Evolutionary conservation across 352 stramenopile genomes (phyloP), one percentile per base, ranked within the genome.

Genomic region (Phytophthora colocasiae): DNA sequence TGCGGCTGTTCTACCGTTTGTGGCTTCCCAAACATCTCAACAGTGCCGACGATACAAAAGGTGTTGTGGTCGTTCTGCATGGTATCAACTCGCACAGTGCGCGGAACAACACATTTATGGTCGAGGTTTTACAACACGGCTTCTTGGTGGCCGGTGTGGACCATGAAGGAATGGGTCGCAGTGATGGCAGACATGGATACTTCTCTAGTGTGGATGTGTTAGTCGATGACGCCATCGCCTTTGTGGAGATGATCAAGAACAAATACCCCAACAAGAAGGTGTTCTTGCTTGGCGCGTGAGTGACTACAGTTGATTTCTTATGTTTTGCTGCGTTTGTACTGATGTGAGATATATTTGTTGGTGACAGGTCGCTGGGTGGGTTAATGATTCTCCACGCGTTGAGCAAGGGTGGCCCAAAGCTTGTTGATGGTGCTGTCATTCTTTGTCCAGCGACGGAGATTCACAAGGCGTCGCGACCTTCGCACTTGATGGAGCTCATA

Each of bases 1-100:
- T 75, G 44, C 83, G 77, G 24, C 63, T 93, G 22, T 93, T 93
- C 71, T 93, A 91, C 49, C 82, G 84, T 38, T 81, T 90, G 40
- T 93, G 84, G 84, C 51, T 85, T 49, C 84, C 84, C 11, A 80
- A 65, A 38, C 61, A 77, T n/a, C 41, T 85, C n/a, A 58, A 70
- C 15, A 71, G 71, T 34, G 47, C 66, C 2, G 19, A 47, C 1
- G 73, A 76, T 14, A 71, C 69, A 2, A 78, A 73, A 32, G 84
- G 78, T 8, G 74, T 95, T 6, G 75, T 95, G n/a, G 69, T 93
- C 17, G 78, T 90, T 41, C 58, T 95, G 29, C 86, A 95, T 41
- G 84, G 86, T 41, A 63, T 95, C 39, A 95, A 92, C 57, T 89
- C 83, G 40, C 86, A 95, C 69, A 92, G 84, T 57, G 84, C 78